Base-by-base conservation (phyloP, 1,139 yeast genomes). In the Saccharomycopsis phalli region DNA sequence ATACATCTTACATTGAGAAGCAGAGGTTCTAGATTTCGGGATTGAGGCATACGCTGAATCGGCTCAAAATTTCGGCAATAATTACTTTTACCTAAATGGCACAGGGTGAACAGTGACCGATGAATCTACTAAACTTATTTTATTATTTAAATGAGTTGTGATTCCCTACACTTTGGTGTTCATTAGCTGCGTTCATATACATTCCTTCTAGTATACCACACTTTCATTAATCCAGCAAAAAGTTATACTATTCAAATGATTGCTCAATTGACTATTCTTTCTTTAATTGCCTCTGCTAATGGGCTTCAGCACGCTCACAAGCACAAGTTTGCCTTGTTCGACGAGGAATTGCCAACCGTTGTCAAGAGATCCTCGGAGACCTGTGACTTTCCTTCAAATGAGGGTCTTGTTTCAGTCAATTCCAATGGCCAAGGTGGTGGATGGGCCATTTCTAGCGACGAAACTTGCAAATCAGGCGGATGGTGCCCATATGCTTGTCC, bases 401-500 rank as follows among this genome's bases (percentile, higher is more conserved):
- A 65, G 29, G 87, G 84, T 13, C 66, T 84, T 53, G 87, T 83
- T 19, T 62, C 78, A 1, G 78, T 84, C 40, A 78, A 84, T 36
- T 66, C 70, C 5, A 56, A 60, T 32, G 68, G 74, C 21, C 50
- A 58, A 21, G 81, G 82, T 54, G 88, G 70, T 34, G 95, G 95
- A 27, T 86, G 95, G 94, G 95, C 95, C 42, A 68, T 82, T 74
- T 75, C 81, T 51, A 79, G 77, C 40, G 91, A 83, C 59, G 82
- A 79, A 54, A 57, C 68, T 34, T 86, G 95, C 59, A 62, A 75
- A 7, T 67, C 81, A 30, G 94, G 93, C 19, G 65, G 69, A 31
- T 81, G 79, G 71, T 86, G 95, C 60, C 93, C 93, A 29, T 86
- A 81, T 56, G 95, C 95, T 26, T 83, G 94, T 56, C 76, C 86